Evolutionary conservation across 768 basidiomycete genomes (phyloP), one percentile per base, ranked within the genome.

Genomic region (Paxillus involutus): DNA sequence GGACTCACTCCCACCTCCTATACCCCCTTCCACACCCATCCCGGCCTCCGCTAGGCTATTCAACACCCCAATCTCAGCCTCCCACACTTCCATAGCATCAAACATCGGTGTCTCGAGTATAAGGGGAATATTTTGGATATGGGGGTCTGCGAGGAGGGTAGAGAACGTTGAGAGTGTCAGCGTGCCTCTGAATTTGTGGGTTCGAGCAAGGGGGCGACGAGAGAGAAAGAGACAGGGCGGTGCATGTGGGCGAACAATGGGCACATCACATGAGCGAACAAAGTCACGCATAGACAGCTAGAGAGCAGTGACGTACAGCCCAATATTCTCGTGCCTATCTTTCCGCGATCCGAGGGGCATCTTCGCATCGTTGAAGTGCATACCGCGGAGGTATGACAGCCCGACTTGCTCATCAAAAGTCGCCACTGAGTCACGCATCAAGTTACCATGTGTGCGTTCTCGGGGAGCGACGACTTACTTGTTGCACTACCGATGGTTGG

Each of bases 361-460:
- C 66, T 91, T 90, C 12, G 88, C 89, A 65, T 94, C 92, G 64
- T 95, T 95, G 43, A 94, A 65, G 62, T 95, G 93, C 81, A 94
- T 87, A 1, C 86, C 92, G 4, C 83, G 78, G 14, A 94, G 81
- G 64, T 91, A 94, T 12, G 75, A 65, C 24, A 90, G 61, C 2
- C 93, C 90, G 3, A 95, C 77, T 55, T 80, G 72, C n/a, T 75
- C 62, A 32, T 89, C 84, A 59, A 94, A 92, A 44, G 79, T 72
- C 11, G 73, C 62, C 69, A 92, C 89, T 84, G 59, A 3, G 12
- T 10, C 19, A 13, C 35, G 39, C 16, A 29, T 47, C 14, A 47
- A 35, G 26, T 30, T 24, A 21, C 10, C 5, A 32, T 6, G 29
- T 6, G 2, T 13, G 29, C 36, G 26, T n/a, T 3, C 13, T 13